Evolutionary conservation across 2,329 filamentous ascomycete genomes (phyloP).

Genomic region (Exophiala spinifera): DNA sequence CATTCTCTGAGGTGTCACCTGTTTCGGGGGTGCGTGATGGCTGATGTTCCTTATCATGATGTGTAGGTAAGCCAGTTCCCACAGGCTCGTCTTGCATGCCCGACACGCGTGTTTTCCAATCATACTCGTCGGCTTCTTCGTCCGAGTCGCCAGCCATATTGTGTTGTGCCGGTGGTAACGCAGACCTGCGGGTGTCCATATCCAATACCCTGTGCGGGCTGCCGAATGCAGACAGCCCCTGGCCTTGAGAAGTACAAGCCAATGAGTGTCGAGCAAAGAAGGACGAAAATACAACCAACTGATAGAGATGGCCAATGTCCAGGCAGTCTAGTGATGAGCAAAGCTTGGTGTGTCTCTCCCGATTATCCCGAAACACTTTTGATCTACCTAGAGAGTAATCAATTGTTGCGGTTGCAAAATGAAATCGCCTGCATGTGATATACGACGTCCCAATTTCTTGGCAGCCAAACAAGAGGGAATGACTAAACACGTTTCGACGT

Average conservation of each 20-base stretch:
- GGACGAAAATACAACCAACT: background rate
- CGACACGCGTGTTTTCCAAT: conserved; percentile 22
- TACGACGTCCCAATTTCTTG: background rate
- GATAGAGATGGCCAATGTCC: too few species aligned
- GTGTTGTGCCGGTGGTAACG: conserved; percentile 15
- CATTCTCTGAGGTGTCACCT: conserved; percentile 14
- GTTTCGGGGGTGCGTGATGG: conserved; percentile 10
- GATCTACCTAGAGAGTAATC: background rate
- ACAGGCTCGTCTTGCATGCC: conserved; percentile 16
- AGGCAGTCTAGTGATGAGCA: too few species aligned
- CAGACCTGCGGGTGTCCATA: conserved; percentile 25
- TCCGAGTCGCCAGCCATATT: conserved; percentile 23
- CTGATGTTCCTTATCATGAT: conserved; percentile 9
- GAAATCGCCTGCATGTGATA: background rate
- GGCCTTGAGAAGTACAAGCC: background rate
- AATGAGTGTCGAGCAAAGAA: background rate
- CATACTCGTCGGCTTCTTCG: conserved; percentile 27
- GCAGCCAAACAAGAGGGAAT: background rate
- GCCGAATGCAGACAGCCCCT: conserved; percentile 3
- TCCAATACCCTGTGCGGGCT: background rate
- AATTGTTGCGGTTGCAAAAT: background rate
- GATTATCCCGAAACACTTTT: too few species aligned
- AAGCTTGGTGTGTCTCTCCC: too few species aligned
- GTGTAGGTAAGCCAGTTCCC: conserved; percentile 4
- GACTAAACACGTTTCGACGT: too few species aligned